Evolutionary conservation across 2,329 filamentous ascomycete species (phyloP), one percentile per base, ranked within the genome.

Genomic region (Penicillium olsonii): DNA sequence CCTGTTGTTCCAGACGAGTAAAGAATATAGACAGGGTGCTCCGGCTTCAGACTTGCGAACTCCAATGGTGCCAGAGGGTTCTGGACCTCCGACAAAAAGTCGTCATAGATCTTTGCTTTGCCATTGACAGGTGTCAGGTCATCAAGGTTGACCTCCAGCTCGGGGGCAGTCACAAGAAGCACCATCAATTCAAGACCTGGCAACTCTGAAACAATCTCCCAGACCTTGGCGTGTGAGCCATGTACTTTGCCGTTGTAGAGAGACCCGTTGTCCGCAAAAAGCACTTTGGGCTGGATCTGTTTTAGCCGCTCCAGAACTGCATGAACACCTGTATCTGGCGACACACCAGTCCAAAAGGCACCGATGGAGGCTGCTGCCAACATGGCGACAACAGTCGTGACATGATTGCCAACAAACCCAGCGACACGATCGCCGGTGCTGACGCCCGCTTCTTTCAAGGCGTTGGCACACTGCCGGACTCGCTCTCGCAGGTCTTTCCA

Each of bases 1-100:
- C 84, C 84, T 0, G 94, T 97, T 0, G 94, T 99, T 18, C 94
- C 94, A 38, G 87, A 92, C 1, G 88, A 95, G 72, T 95, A 99
- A 27, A 97, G 80, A 38, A 99, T 91, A 66, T 96, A 97, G 3
- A 96, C 84, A 0, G 92, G 92, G 59, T 96, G 90, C 17, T 92
- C 88, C 1, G 94, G 86, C 1, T 84, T 81, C 8, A 97, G 81
- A 66, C 91, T 89, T 60, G 84, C 83, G 67, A 97, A 97, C 18
- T 67, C 70, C 37, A 86, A 78, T 64, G 58, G 69, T 44, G 59
- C 72, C 37, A 65, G 61, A 14, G 59, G 42, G 1, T 75, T 63
- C 5, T 66, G 62, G 17, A 77, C 73, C 1, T 70, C 72, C 8
- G 71, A 52, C 1, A 83, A 49, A 58, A 82, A 80, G 6, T 75